Evolutionary conservation across 805 yeast genomes (phyloP).

Genomic region (Starmera dryadoides): DNA sequence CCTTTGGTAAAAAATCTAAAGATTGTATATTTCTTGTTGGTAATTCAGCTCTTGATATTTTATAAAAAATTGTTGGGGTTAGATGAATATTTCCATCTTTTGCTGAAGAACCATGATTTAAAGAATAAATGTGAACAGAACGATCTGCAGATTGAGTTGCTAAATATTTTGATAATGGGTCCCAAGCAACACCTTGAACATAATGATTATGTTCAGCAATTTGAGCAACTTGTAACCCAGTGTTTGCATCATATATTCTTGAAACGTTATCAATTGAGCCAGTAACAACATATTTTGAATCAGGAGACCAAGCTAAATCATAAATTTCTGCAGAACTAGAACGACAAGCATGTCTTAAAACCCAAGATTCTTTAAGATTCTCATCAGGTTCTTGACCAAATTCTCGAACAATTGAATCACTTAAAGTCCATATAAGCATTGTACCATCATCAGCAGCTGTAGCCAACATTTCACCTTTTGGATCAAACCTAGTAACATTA

Average conservation of each 20-base stretch:
- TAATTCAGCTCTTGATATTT: constrained; percentile 50
- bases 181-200: constrained; percentile 97
- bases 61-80: constrained; percentile 36
- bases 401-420: constrained; percentile 47
- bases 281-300: constrained; percentile 64
- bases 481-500: constrained; percentile 78
- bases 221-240: constrained; percentile 51
- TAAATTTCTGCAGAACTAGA: constrained; percentile 71
- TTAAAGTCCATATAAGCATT: constrained; percentile 68
- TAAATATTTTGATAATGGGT: constrained; percentile 69
- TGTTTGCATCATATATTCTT: constrained; percentile 52
- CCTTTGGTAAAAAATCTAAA: neutral
- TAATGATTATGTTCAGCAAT: constrained; percentile 76
- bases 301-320: constrained; percentile 92
- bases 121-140: constrained; percentile 61
- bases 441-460: constrained; percentile 96
- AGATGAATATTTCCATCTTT: constrained; percentile 21
- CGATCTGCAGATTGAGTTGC: constrained; percentile 91
- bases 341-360: constrained; percentile 48
- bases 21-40: constrained; percentile 26
- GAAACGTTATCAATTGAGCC: constrained; percentile 90
- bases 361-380: constrained; percentile 70
- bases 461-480: constrained; percentile 65
- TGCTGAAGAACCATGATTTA: constrained; percentile 18
- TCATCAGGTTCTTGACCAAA: constrained; percentile 46